A percentile compares a stretch with the other conserved stretches of the same genome.
phyloP scores from a whole-genome alignment of 202 grass and related monocot species.

The Bolboschoenoplectus hybrid region DNA sequence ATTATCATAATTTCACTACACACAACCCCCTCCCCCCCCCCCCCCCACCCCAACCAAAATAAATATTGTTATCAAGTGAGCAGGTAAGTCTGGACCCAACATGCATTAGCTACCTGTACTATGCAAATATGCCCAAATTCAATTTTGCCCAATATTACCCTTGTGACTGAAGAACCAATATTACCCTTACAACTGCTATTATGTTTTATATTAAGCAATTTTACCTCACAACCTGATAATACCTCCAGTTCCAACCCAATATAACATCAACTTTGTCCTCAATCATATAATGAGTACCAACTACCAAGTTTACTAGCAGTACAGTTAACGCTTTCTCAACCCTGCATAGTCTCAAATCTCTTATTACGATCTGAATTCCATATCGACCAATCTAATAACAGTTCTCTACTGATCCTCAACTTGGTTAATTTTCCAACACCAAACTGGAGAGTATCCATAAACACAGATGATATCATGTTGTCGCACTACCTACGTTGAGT shows the following conservation, averaged over 20 bases:
- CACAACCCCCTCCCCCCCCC: too few relatives aligned
- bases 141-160: background rate
- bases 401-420: background rate
- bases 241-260: conserved; percentile 10
- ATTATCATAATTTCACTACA: conserved; percentile 12
- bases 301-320: background rate
- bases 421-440: background rate
- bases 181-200: background rate
- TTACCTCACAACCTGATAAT: background rate
- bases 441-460: background rate
- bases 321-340: background rate
- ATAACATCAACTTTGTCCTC: conserved; percentile 4
- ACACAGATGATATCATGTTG: too few relatives aligned
- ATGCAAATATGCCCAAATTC: conserved; percentile 2
- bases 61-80: background rate
- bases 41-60: background rate
- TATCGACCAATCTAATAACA: background rate
- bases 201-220: conserved; percentile 22
- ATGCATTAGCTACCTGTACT: background rate
- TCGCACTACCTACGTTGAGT: background rate
- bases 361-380: background rate
- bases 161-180: background rate
- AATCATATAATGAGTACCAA: conserved; percentile 12
- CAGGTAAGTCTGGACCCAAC: background rate
- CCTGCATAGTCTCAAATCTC: conserved; percentile 14